phyloP scores from a whole-genome alignment of 78 protist genomes.

The Protostelium mycophagum region DNA sequence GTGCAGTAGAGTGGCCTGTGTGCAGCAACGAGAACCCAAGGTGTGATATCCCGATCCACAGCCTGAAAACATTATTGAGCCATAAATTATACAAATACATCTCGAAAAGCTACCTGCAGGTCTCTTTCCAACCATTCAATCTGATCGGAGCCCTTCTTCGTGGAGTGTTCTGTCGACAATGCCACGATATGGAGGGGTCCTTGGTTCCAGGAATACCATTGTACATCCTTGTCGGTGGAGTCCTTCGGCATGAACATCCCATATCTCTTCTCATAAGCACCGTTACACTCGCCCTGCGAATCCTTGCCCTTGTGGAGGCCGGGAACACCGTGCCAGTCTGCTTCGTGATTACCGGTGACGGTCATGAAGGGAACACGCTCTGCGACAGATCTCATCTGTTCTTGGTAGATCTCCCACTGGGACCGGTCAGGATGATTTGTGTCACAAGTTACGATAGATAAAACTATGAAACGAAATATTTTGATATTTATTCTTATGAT shows the following conservation, averaged over 20 bases:
- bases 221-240: not conserved
- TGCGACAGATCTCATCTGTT: not conserved
- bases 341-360: not conserved
- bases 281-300: not conserved
- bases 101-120: not conserved
- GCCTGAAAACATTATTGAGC: not conserved
- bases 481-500: not conserved
- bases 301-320: not conserved
- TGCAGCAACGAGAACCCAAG: constrained; percentile 58
- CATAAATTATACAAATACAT: not conserved
- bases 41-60: constrained; percentile 38
- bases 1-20: constrained; percentile 44
- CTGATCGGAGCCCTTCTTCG: constrained; percentile 30
- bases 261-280: not conserved
- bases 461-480: not conserved
- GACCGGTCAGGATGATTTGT: not conserved
- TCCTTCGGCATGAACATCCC: not conserved
- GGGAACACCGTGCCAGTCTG: not conserved
- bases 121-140: constrained; percentile 30
- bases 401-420: not conserved
- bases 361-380: not conserved
- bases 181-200: constrained; percentile 60
- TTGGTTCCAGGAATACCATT: constrained; percentile 37
- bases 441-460: not conserved
- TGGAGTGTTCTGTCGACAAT: constrained; percentile 55